Conservation (phyloP, 768 basidiomycete species). For the Dioszegia hungarica region DNA sequence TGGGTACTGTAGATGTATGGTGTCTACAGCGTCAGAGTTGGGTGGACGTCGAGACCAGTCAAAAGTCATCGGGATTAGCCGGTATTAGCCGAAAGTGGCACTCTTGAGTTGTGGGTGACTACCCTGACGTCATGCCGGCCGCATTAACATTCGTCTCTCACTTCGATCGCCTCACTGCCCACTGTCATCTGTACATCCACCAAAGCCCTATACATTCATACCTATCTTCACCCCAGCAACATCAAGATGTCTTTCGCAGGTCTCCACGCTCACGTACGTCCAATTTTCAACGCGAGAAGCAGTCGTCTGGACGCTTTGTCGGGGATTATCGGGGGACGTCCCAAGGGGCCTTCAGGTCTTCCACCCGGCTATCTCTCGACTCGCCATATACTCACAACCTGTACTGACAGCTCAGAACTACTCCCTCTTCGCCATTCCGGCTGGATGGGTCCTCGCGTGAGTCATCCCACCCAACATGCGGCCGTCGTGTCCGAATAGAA, state of each 20-base stretch:
- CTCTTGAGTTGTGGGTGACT: no score
- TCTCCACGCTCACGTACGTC: conserved; percentile 5
- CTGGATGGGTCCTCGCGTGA: conserved; percentile 26
- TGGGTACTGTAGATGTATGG: not conserved
- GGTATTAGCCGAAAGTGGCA: not conserved
- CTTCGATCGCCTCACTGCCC: not conserved
- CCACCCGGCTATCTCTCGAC: no score
- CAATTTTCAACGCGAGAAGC: not conserved
- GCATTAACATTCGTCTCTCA: not conserved
- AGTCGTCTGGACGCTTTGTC: no score
- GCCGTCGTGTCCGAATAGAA: not conserved
- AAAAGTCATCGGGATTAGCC: not conserved
- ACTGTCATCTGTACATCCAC: not conserved
- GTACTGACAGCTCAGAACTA: conserved; percentile 18
- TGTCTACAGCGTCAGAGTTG: no score
- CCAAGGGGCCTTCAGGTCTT: no score
- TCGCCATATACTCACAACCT: no score
- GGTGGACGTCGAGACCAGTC: not conserved
- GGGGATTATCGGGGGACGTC: no score
- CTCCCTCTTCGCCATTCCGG: conserved; percentile 40
- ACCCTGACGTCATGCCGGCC: not conserved
- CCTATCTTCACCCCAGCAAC: not conserved
- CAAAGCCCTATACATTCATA: not conserved
- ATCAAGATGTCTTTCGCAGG: conserved; percentile 15
- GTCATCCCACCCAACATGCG: not conserved